These are phyloP conservation scores for Solanum hybrid DNA, from an alignment of 305 asterid species.

Conservation along the genomic window DNA sequence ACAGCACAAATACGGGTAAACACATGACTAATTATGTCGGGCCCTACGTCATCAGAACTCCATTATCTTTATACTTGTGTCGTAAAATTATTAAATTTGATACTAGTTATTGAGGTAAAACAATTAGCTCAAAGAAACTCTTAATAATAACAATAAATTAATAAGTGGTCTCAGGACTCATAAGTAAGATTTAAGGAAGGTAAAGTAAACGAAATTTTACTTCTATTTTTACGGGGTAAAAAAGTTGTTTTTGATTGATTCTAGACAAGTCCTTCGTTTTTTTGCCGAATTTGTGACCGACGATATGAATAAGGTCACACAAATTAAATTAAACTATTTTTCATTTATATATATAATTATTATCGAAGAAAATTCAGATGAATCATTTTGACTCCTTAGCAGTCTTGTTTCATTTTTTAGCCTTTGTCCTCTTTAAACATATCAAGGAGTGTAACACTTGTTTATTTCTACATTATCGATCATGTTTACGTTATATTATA, in stretches of 20 bases:
- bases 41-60: not conserved
- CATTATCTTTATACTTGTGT: not conserved
- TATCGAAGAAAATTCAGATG: not conserved
- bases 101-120: not conserved
- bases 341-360: no score
- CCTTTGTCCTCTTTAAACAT: not conserved
- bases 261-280: not conserved
- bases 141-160: no score
- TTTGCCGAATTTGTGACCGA: not conserved
- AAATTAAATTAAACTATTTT: no score
- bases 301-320: no score
- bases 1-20: no score
- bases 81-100: no score
- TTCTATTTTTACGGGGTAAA: not conserved
- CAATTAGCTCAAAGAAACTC: not conserved
- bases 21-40: not conserved
- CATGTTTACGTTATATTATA: not conserved
- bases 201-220: not conserved
- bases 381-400: not conserved
- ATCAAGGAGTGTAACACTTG: not conserved
- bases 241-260: no score
- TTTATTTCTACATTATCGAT: no score
- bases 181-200: no score
- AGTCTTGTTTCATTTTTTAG: not conserved
- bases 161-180: not conserved